These are phyloP conservation scores for Starmerella apicola DNA, from an alignment of 805 yeast species.

Conservation along the genomic window DNA sequence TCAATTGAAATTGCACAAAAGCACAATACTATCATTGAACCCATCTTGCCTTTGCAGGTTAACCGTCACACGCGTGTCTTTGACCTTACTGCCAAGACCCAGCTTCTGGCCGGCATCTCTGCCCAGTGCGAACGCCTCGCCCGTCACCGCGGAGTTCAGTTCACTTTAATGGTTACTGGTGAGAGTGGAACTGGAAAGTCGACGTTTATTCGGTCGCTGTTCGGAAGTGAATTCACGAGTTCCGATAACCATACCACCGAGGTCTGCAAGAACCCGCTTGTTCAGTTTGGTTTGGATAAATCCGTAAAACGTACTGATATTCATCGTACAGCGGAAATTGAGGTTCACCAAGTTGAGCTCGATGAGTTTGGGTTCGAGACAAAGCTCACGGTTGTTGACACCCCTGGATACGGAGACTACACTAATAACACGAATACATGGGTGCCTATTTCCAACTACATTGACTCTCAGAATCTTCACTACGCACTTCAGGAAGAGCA, in stretches of 20 bases:
- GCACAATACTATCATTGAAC: too few species aligned
- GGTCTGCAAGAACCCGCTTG: too few species aligned
- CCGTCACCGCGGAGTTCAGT: conserved; percentile 43
- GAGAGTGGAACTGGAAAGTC: conserved; percentile 88
- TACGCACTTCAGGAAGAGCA: conserved; percentile 90
- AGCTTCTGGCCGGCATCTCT: conserved; percentile 6
- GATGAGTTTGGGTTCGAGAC: conserved; percentile 75
- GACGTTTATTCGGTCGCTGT: conserved; percentile 77
- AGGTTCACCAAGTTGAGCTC: conserved; percentile 62
- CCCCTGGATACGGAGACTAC: conserved; percentile 90
- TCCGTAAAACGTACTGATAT: conserved; percentile 17
- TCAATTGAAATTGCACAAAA: too few species aligned
- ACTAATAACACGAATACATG: conserved; percentile 76
- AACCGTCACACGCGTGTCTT: too few species aligned
- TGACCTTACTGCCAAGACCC: neutral
- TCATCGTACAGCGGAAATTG: conserved; percentile 59
- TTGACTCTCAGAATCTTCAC: conserved; percentile 81
- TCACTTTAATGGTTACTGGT: conserved; percentile 63
- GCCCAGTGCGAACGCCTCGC: conserved; percentile 9
- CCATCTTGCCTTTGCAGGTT: too few species aligned
- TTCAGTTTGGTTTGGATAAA: neutral
- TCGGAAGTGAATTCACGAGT: conserved; percentile 36
- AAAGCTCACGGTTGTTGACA: conserved; percentile 71
- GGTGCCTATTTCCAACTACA: conserved; percentile 76
- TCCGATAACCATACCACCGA: too few species aligned